Conservation (phyloP, 805 yeast species). For the Candida chauliodis region DNA sequence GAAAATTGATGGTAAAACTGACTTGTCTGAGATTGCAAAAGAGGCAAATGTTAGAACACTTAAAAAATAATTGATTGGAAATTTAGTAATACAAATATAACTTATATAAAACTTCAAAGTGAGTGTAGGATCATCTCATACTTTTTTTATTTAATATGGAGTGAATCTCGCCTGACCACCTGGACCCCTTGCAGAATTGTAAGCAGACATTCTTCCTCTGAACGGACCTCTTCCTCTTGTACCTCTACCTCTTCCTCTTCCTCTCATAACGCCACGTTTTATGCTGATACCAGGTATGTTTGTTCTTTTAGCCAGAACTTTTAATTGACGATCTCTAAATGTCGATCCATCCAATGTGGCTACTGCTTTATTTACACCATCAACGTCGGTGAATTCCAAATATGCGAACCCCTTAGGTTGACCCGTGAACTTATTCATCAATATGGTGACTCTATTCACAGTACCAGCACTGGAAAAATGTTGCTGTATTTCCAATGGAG, state of each 20-base stretch:
- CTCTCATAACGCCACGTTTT: constrained; percentile 24
- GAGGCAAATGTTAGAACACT: constrained; percentile 21
- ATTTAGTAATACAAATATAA: no score
- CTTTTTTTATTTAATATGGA: constrained; percentile 15
- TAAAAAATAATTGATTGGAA: no score
- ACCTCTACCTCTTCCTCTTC: constrained; percentile 29
- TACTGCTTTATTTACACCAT: constrained; percentile 63
- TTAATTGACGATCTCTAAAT: constrained; percentile 67
- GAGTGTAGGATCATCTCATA: no score
- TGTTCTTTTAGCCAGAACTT: constrained; percentile 75
- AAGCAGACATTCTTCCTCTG: constrained; percentile 13
- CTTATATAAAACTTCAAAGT: no score
- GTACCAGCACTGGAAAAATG: constrained; percentile 69
- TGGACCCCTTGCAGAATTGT: constrained; percentile 6
- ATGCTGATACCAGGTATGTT: constrained; percentile 66
- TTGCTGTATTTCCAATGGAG: constrained; percentile 75
- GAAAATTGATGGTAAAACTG: constrained; percentile 30
- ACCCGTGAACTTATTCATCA: constrained; percentile 70
- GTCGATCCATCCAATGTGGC: constrained; percentile 56
- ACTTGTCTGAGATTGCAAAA: constrained; percentile 24
- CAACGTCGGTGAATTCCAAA: constrained; percentile 71
- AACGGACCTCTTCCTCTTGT: constrained; percentile 18
- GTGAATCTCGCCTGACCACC: constrained; percentile 16
- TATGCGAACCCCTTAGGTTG: constrained; percentile 87
- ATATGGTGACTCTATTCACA: constrained; percentile 75